Percentiles rank a stretch among this genome's conserved stretches.
phyloP scores from a whole-genome alignment of 148 eudicot genomes.

The Cornus florida region DNA sequence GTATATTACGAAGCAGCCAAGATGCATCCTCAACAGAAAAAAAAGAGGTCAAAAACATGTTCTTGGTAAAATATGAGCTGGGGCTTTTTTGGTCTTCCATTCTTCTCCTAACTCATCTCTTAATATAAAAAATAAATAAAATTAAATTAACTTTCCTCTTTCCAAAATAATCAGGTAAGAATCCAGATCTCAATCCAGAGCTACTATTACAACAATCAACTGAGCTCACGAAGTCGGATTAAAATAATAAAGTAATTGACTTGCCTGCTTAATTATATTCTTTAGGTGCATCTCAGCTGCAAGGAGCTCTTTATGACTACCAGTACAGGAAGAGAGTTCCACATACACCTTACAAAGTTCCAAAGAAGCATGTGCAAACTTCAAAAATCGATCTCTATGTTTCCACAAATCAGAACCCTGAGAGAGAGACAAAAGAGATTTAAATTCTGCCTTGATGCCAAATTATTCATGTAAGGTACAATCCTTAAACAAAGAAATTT shows the following conservation, averaged over 20 bases:
- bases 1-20: neutral
- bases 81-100: no score
- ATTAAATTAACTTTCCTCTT: neutral
- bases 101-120: no score
- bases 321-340: slow-evolving; percentile 54
- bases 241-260: neutral
- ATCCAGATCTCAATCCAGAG: no score
- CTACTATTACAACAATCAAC: no score
- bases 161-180: no score
- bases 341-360: slow-evolving; percentile 83
- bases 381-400: slow-evolving; percentile 67
- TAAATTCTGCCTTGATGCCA: neutral
- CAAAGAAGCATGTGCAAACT: slow-evolving; percentile 84
- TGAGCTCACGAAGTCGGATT: no score
- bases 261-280: slow-evolving; percentile 76
- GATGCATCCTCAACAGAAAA: neutral
- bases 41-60: neutral
- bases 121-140: neutral
- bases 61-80: neutral
- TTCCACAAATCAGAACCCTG: slow-evolving; percentile 91
- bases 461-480: neutral
- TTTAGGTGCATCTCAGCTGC: slow-evolving; percentile 91
- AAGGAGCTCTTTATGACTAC: slow-evolving; percentile 56
- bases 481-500: neutral
- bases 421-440: neutral